Base-by-base conservation (phyloP, 2,329 filamentous ascomycete genomes). In the Xylaria sp. region DNA sequence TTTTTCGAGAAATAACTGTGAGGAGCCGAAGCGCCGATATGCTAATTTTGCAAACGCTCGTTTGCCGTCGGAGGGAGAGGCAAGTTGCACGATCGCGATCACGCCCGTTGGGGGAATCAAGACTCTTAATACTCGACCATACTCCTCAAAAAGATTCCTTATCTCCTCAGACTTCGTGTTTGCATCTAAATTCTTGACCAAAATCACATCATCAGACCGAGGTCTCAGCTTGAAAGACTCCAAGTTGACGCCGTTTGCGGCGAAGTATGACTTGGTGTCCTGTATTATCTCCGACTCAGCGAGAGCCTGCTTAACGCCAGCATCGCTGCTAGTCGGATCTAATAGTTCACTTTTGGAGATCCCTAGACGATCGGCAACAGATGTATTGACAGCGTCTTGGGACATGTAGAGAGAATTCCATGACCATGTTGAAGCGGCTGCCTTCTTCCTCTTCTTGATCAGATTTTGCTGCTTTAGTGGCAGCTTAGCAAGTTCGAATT, bases 391-490 rank as follows among this genome's bases (percentile, higher is more conserved):
- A 60, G 96, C 93, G 83, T 99, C 94, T 82, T 94, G 92, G 81
- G 92, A 98, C 92, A 99, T 97, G 81, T 96, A 99, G n/a, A 99
- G 85, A n/a, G 94, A 95, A 84, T 99, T 99, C 96, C 96, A 99
- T 79, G 95, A 97, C 83, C 98, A 98, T 1, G 88, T 90, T 58
- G 88, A 89, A 37, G 90, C 91, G 9, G 92, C 87, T 25, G 94
- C 93, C 76, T 95, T 91, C 59, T 91, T 87, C 82, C 93, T 97
- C 76, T 92, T 92, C 79, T 92, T 93, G 74, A 98, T 92, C 76
- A 97, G 88, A 75, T 94, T 94, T 81, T 98, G 96, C 81, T 97
- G 96, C 83, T 98, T 98, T 73, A 98, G 84, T 18, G 96, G 95
- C 74, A 99, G 82, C 80, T 98, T 97, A 0, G 95, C 94, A 64